These are phyloP conservation scores for Lathyrus tuberosus DNA, from an alignment of 306 rosid genomes.

Conservation along the genomic window DNA sequence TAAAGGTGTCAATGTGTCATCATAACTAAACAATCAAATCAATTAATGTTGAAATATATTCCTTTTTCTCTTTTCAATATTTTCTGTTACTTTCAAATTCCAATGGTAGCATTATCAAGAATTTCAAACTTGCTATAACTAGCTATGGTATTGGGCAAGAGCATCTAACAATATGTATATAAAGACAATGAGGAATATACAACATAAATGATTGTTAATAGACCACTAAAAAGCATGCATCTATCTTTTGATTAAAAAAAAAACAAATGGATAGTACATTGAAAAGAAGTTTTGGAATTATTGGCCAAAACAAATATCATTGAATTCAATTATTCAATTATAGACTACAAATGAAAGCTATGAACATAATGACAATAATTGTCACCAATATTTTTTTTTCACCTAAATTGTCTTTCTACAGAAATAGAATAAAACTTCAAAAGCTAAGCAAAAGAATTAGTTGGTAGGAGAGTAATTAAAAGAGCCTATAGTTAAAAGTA, in stretches of 20 bases:
- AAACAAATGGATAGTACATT: conserved; percentile 32
- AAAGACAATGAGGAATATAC: conserved; percentile 43
- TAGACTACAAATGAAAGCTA: conserved; percentile 43
- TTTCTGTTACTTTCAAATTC: conserved; percentile 31
- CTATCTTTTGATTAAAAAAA: conserved; percentile 43
- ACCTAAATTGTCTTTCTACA: conserved; percentile 2
- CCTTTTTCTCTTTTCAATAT: not conserved
- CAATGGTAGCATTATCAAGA: conserved; percentile 8
- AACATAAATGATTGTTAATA: conserved; percentile 42
- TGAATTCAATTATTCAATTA: conserved; percentile 45
- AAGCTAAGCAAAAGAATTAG: conserved; percentile 41
- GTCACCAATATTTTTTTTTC: conserved; percentile 34
- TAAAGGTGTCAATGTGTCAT: not conserved
- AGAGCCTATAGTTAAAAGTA: conserved; percentile 43
- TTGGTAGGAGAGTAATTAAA: too few relatives aligned
- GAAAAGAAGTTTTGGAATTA: conserved; percentile 51
- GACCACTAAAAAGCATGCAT: conserved; percentile 53
- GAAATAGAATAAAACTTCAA: conserved; percentile 43
- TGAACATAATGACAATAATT: conserved; percentile 54
- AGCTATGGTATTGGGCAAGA: conserved; percentile 29
- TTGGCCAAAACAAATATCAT: conserved; percentile 48
- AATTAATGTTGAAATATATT: not conserved
- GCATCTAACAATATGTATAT: conserved; percentile 36
- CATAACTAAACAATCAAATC: conserved; percentile 40
- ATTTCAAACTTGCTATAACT: conserved; percentile 32